Percentiles rank a stretch among this genome's conserved stretches.
Conservation (phyloP, 139 green algal genomes). For the Yamagishiella unicocca region DNA sequence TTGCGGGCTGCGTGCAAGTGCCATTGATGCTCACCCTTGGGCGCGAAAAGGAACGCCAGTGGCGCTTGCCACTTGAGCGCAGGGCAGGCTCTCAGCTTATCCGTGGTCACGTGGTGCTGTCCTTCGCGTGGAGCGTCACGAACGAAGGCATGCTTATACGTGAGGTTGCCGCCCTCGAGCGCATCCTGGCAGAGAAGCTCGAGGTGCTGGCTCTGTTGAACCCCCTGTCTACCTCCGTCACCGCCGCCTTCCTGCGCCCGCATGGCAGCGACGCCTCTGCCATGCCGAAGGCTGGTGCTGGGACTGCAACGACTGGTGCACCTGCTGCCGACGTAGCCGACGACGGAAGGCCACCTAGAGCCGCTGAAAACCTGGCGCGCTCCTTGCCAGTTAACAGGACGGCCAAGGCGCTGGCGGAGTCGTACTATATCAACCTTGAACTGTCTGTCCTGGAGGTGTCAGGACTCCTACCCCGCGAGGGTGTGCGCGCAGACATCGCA, state of each 20-base stretch:
- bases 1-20: constrained; percentile 65
- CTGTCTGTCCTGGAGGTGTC: constrained; percentile 66
- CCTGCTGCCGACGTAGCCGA: not conserved
- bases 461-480: constrained; percentile 48
- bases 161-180: constrained; percentile 80
- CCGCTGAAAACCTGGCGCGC: not conserved
- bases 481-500: constrained; percentile 43
- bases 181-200: constrained; percentile 72
- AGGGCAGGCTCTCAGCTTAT: constrained; percentile 37
- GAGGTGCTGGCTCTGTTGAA: constrained; percentile 82
- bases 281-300: not conserved
- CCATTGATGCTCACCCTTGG: constrained; percentile 77
- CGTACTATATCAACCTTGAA: constrained; percentile 65
- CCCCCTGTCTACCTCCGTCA: constrained; percentile 54
- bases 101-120: constrained; percentile 63
- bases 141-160: constrained; percentile 77
- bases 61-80: constrained; percentile 40
- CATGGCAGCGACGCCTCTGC: constrained; percentile 9
- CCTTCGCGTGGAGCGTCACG: constrained; percentile 85
- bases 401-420: constrained; percentile 53
- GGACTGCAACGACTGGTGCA: not conserved
- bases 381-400: not conserved
- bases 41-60: not conserved
- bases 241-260: constrained; percentile 30
- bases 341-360: not conserved